phyloP scores from a whole-genome alignment of 1,139 yeast genomes.

The Ogataea hybrid region DNA sequence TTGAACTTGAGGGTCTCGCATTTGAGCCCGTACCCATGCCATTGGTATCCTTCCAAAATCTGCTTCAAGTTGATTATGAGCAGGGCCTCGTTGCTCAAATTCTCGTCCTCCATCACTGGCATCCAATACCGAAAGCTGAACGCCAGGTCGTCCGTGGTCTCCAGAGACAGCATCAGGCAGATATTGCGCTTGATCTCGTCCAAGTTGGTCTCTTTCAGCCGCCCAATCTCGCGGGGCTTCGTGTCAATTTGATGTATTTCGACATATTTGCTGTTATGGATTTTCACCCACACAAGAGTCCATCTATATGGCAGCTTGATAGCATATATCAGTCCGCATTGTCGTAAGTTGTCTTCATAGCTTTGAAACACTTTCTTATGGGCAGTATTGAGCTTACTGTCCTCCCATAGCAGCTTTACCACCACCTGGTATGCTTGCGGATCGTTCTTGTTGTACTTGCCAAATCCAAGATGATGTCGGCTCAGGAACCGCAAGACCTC shows the following conservation, averaged over 20 bases:
- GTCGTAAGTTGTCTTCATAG: slow-evolving; percentile 10
- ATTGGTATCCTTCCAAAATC: slow-evolving; percentile 22
- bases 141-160: slow-evolving; percentile 14
- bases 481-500: slow-evolving; percentile 6
- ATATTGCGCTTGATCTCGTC: slow-evolving; percentile 16
- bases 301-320: slow-evolving; percentile 20
- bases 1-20: slow-evolving; percentile 5
- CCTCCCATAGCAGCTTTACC: slow-evolving; percentile 7
- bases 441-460: slow-evolving; percentile 2
- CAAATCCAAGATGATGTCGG: slow-evolving; percentile 5
- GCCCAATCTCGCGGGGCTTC: slow-evolving; percentile 17
- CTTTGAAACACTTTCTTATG: slow-evolving; percentile 1
- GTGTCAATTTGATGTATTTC: slow-evolving; percentile 25
- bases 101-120: slow-evolving; percentile 20
- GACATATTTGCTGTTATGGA: slow-evolving; percentile 17
- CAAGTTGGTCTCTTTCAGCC: slow-evolving; percentile 18
- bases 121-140: slow-evolving; percentile 18
- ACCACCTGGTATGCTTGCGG: slow-evolving; percentile 5
- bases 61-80: slow-evolving; percentile 15
- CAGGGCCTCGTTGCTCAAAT: slow-evolving; percentile 15
- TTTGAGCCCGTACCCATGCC: slow-evolving; percentile 22
- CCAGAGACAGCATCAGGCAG: slow-evolving; percentile 15
- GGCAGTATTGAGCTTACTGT: not conserved
- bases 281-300: slow-evolving; percentile 28
- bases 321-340: slow-evolving; percentile 20